These are phyloP conservation scores for Pseudoscleropodium purum DNA, from an alignment of 225 moss, liverwort and hornwort genomes.

Conservation along the genomic window DNA sequence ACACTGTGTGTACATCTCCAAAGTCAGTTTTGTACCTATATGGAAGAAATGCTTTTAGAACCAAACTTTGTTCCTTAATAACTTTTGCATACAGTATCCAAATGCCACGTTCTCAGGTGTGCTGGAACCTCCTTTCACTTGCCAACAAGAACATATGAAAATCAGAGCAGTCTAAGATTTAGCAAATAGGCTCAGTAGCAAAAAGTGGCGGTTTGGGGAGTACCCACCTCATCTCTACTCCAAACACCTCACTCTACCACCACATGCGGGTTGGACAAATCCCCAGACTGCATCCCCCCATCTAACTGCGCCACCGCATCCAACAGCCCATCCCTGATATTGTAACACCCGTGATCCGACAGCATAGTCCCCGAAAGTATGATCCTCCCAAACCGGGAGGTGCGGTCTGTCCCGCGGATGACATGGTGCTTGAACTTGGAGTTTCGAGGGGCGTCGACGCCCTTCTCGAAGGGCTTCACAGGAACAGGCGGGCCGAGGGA, in stretches of 20 bases:
- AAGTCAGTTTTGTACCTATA: too few species aligned
- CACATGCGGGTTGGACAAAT: background rate
- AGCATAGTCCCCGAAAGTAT: conserved; percentile 43
- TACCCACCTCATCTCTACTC: too few species aligned
- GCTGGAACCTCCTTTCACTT: too few species aligned
- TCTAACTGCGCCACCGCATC: background rate
- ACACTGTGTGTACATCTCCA: too few species aligned
- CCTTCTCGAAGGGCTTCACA: background rate
- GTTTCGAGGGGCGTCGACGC: conserved; percentile 9
- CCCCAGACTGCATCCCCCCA: background rate
- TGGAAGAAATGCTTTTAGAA: too few species aligned
- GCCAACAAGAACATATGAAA: too few species aligned
- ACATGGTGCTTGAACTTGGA: conserved; percentile 17
- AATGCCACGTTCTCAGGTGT: too few species aligned
- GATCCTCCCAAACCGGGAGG: conserved; percentile 47
- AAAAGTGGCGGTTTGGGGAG: too few species aligned
- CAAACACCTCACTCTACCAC: background rate
- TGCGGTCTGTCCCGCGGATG: conserved; percentile 18
- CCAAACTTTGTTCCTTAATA: too few species aligned
- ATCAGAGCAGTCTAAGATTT: too few species aligned
- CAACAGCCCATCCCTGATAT: background rate
- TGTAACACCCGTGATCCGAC: conserved; percentile 36
- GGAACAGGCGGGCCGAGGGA: background rate
- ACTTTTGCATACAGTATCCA: too few species aligned
- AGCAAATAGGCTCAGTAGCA: too few species aligned